Evolutionary conservation across 495 filamentous ascomycete genomes (phyloP), one percentile per base, ranked within the genome.

Genomic region (Chaetomium tenue): DNA sequence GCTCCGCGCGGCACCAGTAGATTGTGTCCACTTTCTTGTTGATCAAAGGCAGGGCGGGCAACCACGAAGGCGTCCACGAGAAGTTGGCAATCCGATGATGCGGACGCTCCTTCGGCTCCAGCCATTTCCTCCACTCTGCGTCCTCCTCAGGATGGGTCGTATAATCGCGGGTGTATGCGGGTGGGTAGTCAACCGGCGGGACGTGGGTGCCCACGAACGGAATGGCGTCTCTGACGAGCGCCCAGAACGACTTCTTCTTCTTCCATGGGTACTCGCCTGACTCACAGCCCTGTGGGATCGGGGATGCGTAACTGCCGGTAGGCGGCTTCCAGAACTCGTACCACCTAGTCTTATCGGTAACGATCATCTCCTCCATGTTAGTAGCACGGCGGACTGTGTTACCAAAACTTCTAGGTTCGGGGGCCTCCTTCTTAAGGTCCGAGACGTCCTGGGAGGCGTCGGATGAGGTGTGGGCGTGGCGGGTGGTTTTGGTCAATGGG

Each of bases 11-110:
- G 71, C 91, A 95, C 75, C 91, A 89, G 71, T 96, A 90, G 66
- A 98, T 97, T 2, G 89, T 95, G 74, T 98, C 95, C 18, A 97
- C 92, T 74, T 97, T 97, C 75, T 91, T 88, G 58, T 90, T 91
- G 46, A 98, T 71, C 2, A 93, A 75, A 28, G 91, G 92, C 26
- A 97, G 70, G 0, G 86, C 85, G 4, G 91, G 89, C 78, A 95
- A 85, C 87, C 89, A 97, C 18, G 66, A 66, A 16, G 81, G 82
- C n/a, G 85, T 86, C 79, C 86, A 87, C 9, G 84, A 83, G 68
- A 95, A 91, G 8, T 86, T 83, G 1, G 92, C 86, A n/a, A 96
- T 76, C 51, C 91, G 84, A 80, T 92, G 91, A 2, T 89, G 96
- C 28, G 92, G 91, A 26, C 95, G 88, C 67, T 98, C 90, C 66